A percentile compares a stretch with the other conserved stretches of the same genome.
Conservation (phyloP, 164 flowering plant genomes). For the Stephania cephalantha region DNA sequence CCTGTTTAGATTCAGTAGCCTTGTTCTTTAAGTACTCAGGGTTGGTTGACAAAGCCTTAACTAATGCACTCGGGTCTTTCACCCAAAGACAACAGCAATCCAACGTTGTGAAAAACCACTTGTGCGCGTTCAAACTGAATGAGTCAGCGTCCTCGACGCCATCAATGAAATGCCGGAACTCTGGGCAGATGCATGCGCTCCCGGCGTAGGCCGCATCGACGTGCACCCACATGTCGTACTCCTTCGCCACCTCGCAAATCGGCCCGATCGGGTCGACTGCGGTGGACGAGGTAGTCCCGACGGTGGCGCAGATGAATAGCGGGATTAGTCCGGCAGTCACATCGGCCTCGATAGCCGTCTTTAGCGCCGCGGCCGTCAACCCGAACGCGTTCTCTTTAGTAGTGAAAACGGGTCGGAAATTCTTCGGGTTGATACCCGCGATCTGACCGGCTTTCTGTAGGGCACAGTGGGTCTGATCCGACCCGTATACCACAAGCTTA, state of each 20-base stretch:
- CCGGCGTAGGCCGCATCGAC: conserved; percentile 71
- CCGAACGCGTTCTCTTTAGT: conserved; percentile 14
- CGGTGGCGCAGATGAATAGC: conserved; percentile 38
- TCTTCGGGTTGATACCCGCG: conserved; percentile 43
- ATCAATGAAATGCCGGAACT: conserved; percentile 47
- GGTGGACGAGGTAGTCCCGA: conserved; percentile 46
- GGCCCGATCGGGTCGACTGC: conserved; percentile 40
- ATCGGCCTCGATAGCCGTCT: conserved; percentile 19
- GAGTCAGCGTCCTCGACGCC: conserved; percentile 58
- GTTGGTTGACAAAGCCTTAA: conserved; percentile 42
- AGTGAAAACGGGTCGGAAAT: conserved; percentile 39
- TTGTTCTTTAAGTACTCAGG: conserved; percentile 60
- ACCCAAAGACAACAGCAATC: conserved; percentile 78
- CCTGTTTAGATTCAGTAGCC: conserved; percentile 40
- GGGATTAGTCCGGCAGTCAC: conserved; percentile 29
- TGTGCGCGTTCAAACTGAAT: conserved; percentile 65
- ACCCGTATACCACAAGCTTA: conserved; percentile 24
- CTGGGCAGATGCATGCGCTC: conserved; percentile 63
- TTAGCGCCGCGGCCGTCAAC: conserved; percentile 18
- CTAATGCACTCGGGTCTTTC: conserved; percentile 39
- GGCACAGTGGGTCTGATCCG: conserved; percentile 58
- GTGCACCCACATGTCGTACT: conserved; percentile 37
- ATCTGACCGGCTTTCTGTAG: conserved; percentile 50
- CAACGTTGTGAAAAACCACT: conserved; percentile 58
- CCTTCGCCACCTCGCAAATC: conserved; percentile 27